phyloP scores from a whole-genome alignment of 179 eudicot species.

The Beta lomatogona region DNA sequence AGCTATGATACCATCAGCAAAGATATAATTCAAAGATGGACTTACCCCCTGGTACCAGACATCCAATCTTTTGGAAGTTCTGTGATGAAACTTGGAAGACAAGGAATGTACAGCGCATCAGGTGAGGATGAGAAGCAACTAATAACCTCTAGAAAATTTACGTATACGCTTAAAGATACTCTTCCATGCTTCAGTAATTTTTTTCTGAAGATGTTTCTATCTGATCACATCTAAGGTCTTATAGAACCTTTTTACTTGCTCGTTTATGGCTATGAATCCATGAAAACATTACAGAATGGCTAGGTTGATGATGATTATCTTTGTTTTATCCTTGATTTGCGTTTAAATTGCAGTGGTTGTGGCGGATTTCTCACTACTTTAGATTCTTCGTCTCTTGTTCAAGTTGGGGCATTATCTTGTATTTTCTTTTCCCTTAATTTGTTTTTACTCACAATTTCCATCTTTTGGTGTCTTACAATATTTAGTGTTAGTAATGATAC shows the following conservation, averaged over 20 bases:
- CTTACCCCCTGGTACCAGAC: slow-evolving; percentile 93
- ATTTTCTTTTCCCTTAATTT: background rate
- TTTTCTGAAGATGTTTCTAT: background rate
- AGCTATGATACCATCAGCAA: slow-evolving; percentile 94
- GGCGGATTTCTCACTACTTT: background rate
- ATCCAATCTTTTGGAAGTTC: slow-evolving; percentile 63
- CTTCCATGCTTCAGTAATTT: background rate
- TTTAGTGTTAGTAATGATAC: background rate
- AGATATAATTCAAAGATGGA: slow-evolving; percentile 97
- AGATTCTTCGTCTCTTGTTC: background rate
- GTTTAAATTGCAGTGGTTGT: background rate
- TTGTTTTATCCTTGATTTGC: background rate
- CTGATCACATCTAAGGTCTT: background rate
- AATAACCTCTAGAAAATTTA: background rate
- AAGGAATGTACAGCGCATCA: slow-evolving; percentile 77
- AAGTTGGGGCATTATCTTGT: background rate
- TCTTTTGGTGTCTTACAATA: background rate
- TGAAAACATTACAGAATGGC: background rate
- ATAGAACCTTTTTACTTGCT: background rate
- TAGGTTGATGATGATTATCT: background rate
- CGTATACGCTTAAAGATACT: background rate
- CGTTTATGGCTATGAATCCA: background rate
- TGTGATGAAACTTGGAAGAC: slow-evolving; percentile 72
- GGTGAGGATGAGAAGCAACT: slow-evolving; percentile 46
- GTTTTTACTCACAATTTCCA: background rate